Conservation (phyloP, 805 yeast species). For the Cyberlindnera petersonii region DNA sequence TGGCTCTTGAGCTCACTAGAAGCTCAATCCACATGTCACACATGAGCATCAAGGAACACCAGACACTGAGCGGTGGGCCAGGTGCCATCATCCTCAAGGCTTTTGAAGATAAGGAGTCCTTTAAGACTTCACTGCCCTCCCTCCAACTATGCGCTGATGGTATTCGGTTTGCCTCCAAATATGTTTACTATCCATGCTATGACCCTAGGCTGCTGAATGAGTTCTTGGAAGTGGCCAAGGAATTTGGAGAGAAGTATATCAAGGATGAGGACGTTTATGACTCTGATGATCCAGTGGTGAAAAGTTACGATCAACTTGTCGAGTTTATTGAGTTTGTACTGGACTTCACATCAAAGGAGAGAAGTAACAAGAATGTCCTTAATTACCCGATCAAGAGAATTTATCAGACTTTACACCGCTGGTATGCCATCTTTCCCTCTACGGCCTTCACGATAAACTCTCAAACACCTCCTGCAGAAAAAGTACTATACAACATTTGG, state of each 20-base stretch:
- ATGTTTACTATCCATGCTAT: conserved; percentile 23
- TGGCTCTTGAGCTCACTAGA: conserved; percentile 10
- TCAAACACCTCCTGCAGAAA: conserved; percentile 8
- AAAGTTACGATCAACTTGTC: conserved; percentile 9
- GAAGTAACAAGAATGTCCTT: conserved; percentile 13
- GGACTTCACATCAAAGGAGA: conserved; percentile 9
- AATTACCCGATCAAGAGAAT: conserved; percentile 20
- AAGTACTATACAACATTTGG: conserved; percentile 21
- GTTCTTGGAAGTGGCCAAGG: conserved; percentile 14
- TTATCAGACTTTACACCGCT: conserved; percentile 12
- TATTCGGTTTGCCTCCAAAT: conserved; percentile 15
- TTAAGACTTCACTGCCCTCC: conserved; percentile 11
- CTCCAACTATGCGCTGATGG: conserved; percentile 22
- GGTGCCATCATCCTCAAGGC: conserved; percentile 14
- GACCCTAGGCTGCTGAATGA: conserved; percentile 18
- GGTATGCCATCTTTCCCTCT: conserved; percentile 20
- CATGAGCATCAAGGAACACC: conserved; percentile 15
- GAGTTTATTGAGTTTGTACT: conserved; percentile 10
- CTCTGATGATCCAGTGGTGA: conserved; percentile 7
- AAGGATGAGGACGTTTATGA: conserved; percentile 6
- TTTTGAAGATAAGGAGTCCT: conserved; percentile 15
- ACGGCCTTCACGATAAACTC: conserved; percentile 16
- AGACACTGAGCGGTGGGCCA: conserved; percentile 22
- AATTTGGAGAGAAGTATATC: conserved; percentile 19
- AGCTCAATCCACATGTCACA: conserved; percentile 13